phyloP scores from a whole-genome alignment of 2,329 filamentous ascomycete genomes.

The Rutstroemia sp. region DNA sequence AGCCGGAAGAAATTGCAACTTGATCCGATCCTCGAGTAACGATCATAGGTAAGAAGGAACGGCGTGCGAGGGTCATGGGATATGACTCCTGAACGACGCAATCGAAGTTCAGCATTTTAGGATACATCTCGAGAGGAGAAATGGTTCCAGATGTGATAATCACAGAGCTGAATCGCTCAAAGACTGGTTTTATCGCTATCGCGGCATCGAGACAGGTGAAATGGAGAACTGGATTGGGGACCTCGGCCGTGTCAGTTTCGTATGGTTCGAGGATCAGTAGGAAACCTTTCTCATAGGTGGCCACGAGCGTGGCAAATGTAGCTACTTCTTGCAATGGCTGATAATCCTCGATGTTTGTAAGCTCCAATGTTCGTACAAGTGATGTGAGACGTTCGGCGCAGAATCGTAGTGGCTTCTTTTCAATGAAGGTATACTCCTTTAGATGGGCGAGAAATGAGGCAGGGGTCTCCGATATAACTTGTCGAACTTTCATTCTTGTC shows the following conservation, averaged over 20 bases:
- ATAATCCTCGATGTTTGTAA: conserved; percentile 97
- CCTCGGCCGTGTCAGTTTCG: conserved; percentile 89
- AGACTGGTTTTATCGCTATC: conserved; percentile 95
- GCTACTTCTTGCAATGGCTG: conserved; percentile 95
- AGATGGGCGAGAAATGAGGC: conserved; percentile 88
- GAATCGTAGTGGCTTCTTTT: conserved; percentile 89
- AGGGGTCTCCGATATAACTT: conserved; percentile 95
- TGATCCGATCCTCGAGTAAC: conserved; percentile 94
- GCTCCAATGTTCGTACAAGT: conserved; percentile 85
- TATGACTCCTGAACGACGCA: conserved; percentile 97
- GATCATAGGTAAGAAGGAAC: conserved; percentile 97
- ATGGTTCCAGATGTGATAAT: conserved; percentile 98
- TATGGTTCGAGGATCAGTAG: conserved; percentile 94
- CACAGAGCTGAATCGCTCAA: conserved; percentile 94
- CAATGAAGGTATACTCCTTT: conserved; percentile 94
- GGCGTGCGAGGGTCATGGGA: conserved; percentile 86
- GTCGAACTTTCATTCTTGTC: conserved; percentile 95
- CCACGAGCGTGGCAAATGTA: conserved; percentile 90
- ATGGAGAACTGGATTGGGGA: conserved; percentile 94
- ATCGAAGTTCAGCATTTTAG: conserved; percentile 92
- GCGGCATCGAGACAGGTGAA: conserved; percentile 96
- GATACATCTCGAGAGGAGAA: conserved; percentile 96
- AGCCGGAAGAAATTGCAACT: conserved; percentile 84
- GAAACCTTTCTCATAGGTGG: conserved; percentile 96
- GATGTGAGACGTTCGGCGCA: conserved; percentile 93